These are phyloP conservation scores for Venturia carpophila DNA, from an alignment of 2,329 filamentous ascomycete species.

Conservation along the genomic window DNA sequence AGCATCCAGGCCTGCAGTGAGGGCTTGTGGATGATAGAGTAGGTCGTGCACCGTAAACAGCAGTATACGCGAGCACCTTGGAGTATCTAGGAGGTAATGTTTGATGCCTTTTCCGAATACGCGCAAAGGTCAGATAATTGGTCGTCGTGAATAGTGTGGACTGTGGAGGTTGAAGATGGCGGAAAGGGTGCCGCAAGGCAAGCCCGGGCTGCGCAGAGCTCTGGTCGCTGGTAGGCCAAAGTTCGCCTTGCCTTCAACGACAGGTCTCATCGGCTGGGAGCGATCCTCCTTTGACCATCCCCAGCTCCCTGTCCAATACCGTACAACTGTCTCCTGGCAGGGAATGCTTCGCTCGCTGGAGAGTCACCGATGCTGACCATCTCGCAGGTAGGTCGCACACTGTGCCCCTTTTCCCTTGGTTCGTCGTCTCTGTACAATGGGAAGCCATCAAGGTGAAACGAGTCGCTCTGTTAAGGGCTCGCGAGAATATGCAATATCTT, in stretches of 20 bases:
- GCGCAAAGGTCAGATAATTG: not conserved
- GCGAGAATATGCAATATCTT: slow-evolving; percentile 13
- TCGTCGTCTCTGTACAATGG: slow-evolving; percentile 4
- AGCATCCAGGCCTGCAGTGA: not conserved
- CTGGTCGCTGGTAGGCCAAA: not conserved
- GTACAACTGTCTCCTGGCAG: not conserved
- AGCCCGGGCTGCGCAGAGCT: not conserved
- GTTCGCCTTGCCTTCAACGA: not conserved
- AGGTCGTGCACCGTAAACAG: not conserved
- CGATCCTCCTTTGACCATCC: not conserved
- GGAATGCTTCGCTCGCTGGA: not conserved
- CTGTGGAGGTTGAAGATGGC: not conserved
- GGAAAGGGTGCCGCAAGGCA: not conserved
- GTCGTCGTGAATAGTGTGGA: not conserved
- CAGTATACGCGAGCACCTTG: not conserved
- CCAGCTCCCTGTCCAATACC: not conserved
- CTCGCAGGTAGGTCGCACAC: not conserved
- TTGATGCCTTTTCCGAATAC: not conserved
- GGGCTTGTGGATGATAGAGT: not conserved
- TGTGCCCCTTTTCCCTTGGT: not conserved
- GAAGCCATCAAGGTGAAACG: slow-evolving; percentile 1
- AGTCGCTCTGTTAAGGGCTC: slow-evolving; percentile 4
- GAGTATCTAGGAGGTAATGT: too few species aligned
- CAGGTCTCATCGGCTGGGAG: not conserved
- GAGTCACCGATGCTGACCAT: not conserved